A percentile compares a stretch with the other conserved stretches of the same genome.
phyloP scores from a whole-genome alignment of 768 basidiomycete species.

The Tephrocybe rancida region DNA sequence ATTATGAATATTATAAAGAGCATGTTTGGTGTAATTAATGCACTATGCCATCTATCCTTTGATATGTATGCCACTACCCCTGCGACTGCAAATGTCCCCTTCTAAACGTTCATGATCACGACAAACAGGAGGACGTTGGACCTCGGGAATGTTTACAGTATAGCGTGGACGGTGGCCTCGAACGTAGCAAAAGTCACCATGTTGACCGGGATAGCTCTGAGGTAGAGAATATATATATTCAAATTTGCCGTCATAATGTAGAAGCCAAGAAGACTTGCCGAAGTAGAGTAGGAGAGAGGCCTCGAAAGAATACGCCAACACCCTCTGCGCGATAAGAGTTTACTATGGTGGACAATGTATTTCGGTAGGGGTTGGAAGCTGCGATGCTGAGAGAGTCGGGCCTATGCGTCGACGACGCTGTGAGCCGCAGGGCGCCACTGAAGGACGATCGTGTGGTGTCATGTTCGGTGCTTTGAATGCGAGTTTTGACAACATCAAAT shows the following conservation, averaged over 20 bases:
- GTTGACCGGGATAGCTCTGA: conserved; percentile 78
- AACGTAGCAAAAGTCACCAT: conserved; percentile 82
- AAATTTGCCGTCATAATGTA: background rate
- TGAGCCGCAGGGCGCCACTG: background rate
- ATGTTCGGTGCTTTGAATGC: conserved; percentile 64
- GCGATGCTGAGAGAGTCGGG: background rate
- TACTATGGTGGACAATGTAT: conserved; percentile 57
- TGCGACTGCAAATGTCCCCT: too few relatives aligned
- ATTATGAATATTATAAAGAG: too few relatives aligned
- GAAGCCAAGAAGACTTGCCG: conserved; percentile 52
- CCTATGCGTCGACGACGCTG: too few relatives aligned
- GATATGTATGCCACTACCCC: too few relatives aligned
- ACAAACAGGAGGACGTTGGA: too few relatives aligned
- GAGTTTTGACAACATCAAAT: conserved; percentile 88
- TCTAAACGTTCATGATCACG: too few relatives aligned
- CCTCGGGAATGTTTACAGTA: too few relatives aligned
- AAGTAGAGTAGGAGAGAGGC: conserved; percentile 79
- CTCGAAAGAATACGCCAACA: conserved; percentile 68
- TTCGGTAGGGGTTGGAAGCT: conserved; percentile 54
- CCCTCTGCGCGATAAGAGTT: conserved; percentile 71
- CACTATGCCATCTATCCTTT: too few relatives aligned
- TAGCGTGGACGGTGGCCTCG: too few relatives aligned
- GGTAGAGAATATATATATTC: background rate
- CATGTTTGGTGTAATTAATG: too few relatives aligned
- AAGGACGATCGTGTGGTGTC: too few relatives aligned